phyloP scores from a whole-genome alignment of 257 asterid species.

The Nemophila menziesii region DNA sequence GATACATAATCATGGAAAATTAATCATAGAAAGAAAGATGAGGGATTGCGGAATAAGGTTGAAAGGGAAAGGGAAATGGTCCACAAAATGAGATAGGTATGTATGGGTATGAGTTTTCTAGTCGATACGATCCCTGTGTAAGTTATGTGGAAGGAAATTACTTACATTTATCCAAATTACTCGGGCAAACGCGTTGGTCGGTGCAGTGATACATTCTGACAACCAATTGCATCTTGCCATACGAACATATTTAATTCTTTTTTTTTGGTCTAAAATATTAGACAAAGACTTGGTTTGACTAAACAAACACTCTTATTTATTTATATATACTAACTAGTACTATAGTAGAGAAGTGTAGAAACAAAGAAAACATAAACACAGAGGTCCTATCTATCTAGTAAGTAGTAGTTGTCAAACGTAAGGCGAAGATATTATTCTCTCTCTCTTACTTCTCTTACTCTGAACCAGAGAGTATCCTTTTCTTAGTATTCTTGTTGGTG shows the following conservation, averaged over 20 bases:
- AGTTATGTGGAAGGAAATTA: not conserved
- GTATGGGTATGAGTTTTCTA: too few species aligned
- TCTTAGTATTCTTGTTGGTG: not conserved
- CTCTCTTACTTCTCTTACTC: not conserved
- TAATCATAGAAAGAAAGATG: too few species aligned
- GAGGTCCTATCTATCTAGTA: not conserved
- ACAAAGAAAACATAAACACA: not conserved
- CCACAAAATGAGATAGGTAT: too few species aligned
- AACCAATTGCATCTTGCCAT: conserved; percentile 15
- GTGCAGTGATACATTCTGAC: conserved; percentile 12
- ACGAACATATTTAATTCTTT: too few species aligned
- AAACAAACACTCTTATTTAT: not conserved
- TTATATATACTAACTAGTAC: too few species aligned
- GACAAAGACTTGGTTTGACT: not conserved
- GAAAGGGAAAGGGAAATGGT: too few species aligned
- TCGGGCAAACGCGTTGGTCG: conserved; percentile 14
- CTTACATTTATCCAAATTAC: not conserved
- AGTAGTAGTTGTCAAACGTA: not conserved
- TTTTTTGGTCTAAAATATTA: too few species aligned
- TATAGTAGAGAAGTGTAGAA: too few species aligned
- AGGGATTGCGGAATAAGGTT: too few species aligned
- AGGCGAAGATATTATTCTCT: not conserved
- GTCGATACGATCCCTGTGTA: not conserved
- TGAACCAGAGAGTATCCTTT: not conserved
- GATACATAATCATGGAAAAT: too few species aligned